phyloP scores from a whole-genome alignment of 2,329 filamentous ascomycete species.

The Coniella vitis region DNA sequence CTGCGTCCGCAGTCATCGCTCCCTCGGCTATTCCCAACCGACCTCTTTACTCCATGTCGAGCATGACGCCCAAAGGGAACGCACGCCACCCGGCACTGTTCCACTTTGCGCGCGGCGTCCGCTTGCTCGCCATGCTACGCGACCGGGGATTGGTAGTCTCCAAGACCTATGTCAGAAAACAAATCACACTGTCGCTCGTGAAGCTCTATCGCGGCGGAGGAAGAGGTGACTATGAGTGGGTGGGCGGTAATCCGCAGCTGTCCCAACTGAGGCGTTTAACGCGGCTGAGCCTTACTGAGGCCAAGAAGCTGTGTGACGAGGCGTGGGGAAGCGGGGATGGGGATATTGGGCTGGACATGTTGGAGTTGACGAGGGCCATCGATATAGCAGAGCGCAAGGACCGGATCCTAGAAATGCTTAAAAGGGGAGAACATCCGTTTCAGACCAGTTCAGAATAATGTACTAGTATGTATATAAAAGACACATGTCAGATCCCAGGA shows the following conservation, averaged over 20 bases:
- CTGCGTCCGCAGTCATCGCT: not conserved
- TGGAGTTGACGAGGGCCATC: too few relatives aligned
- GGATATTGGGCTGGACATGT: slow-evolving; percentile 19
- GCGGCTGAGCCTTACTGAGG: slow-evolving; percentile 25
- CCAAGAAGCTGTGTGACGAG: slow-evolving; percentile 29
- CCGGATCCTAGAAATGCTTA: too few relatives aligned
- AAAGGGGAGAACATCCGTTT: not conserved
- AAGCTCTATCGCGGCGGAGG: slow-evolving; percentile 26
- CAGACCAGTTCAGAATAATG: not conserved
- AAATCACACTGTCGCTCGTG: slow-evolving; percentile 25
- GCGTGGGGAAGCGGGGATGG: slow-evolving; percentile 27
- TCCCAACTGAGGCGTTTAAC: slow-evolving; percentile 18
- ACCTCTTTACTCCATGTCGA: not conserved
- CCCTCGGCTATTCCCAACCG: not conserved
- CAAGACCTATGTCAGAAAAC: slow-evolving; percentile 19
- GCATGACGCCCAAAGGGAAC: not conserved
- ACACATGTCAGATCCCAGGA: not conserved
- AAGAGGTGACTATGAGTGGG: slow-evolving; percentile 17
- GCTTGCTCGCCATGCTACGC: slow-evolving; percentile 27
- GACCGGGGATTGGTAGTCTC: slow-evolving; percentile 25
- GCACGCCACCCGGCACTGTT: slow-evolving; percentile 18
- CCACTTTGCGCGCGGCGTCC: slow-evolving; percentile 25
- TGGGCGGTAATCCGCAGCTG: slow-evolving; percentile 11
- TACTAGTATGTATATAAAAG: not conserved
- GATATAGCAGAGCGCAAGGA: too few relatives aligned